Evolutionary conservation across 441 rosid species (phyloP).

Genomic region (Eruca vesicaria): DNA sequence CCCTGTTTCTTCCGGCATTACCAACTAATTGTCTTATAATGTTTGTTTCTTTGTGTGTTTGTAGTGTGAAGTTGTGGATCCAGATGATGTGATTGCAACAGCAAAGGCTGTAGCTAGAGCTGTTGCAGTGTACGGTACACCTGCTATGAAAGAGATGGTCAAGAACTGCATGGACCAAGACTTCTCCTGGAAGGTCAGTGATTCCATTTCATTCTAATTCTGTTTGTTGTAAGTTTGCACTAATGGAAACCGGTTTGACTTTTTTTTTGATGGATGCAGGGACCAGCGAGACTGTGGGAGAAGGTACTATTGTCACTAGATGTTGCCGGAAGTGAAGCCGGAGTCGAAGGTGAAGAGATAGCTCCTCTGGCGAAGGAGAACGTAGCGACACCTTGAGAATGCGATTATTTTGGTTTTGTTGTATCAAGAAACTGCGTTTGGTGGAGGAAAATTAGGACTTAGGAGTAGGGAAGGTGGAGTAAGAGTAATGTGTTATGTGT

Average conservation of each 20-base stretch:
- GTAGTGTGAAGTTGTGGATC: conserved; percentile 83
- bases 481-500: conserved; percentile 1
- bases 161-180: conserved; percentile 86
- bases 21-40: neutral
- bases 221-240: neutral
- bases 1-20: neutral
- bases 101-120: conserved; percentile 61
- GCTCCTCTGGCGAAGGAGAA: conserved; percentile 77
- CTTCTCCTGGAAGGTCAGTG: conserved; percentile 92
- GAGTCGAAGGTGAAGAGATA: conserved; percentile 57
- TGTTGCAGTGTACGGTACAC: conserved; percentile 51
- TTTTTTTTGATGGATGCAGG: conserved; percentile 44
- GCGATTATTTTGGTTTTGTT: neutral
- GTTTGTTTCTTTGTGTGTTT: conserved; percentile 3
- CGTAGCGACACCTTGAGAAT: conserved; percentile 67
- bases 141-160: conserved; percentile 69
- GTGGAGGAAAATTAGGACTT: neutral
- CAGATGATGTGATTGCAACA: conserved; percentile 67
- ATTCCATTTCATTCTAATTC: neutral
- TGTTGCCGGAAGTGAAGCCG: conserved; percentile 51
- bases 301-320: conserved; percentile 56
- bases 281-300: conserved; percentile 76
- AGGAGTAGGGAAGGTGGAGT: too few species aligned
- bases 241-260: neutral
- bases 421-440: neutral